These are phyloP conservation scores for Somion occarium DNA, from an alignment of 1,284 basidiomycete species.

Conservation along the genomic window DNA sequence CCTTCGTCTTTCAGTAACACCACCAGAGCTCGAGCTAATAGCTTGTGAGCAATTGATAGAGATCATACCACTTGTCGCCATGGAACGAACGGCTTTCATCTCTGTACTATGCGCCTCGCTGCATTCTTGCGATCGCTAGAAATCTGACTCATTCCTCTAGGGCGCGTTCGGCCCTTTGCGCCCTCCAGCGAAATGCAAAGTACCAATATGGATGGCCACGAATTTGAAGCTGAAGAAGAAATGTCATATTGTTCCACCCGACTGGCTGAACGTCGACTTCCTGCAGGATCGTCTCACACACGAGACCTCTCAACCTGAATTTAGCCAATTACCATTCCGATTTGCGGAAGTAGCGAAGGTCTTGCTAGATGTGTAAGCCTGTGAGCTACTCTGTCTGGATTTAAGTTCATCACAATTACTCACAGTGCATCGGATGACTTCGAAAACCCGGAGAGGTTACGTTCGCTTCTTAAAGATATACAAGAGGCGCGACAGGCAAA, in stretches of 20 bases:
- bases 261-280: slow-evolving; percentile 84
- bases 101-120: slow-evolving; percentile 46
- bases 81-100: slow-evolving; percentile 86
- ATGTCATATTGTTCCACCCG: slow-evolving; percentile 86
- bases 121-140: not conserved
- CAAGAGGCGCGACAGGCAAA: slow-evolving; percentile 94
- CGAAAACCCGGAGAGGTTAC: slow-evolving; percentile 74
- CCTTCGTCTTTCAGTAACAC: slow-evolving; percentile 60
- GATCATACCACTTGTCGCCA: slow-evolving; percentile 80
- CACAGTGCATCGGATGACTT: slow-evolving; percentile 87
- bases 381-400: slow-evolving; percentile 2
- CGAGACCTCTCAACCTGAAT: slow-evolving; percentile 70
- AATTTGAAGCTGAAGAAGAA: slow-evolving; percentile 93
- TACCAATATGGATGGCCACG: slow-evolving; percentile 94
- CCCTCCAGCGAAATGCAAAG: slow-evolving; percentile 76
- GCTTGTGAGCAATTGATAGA: slow-evolving; percentile 80
- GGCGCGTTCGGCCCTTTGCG: slow-evolving; percentile 91
- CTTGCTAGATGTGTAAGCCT: slow-evolving; percentile 82
- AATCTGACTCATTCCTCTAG: slow-evolving; percentile 32
- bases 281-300: slow-evolving; percentile 67
- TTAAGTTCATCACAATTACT: not conserved
- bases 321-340: slow-evolving; percentile 77
- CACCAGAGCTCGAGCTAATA: slow-evolving; percentile 82
- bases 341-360: slow-evolving; percentile 89
- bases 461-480: slow-evolving; percentile 87